Evolutionary conservation across 164 flowering plant species (phyloP).

Genomic region (Annona cherimola): DNA sequence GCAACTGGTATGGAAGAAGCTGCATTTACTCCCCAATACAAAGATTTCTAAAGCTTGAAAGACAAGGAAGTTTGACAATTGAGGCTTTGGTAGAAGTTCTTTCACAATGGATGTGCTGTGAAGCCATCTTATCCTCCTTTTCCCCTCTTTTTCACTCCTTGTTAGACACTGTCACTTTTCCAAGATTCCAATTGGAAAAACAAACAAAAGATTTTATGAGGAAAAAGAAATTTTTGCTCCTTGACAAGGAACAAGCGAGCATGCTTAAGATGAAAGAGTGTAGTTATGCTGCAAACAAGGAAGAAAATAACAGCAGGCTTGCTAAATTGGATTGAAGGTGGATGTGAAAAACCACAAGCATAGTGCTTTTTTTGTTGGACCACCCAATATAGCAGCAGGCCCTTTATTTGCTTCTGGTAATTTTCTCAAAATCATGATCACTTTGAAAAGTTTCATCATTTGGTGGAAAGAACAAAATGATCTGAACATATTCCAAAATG

Average conservation of each 20-base stretch:
- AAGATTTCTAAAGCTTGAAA: not conserved
- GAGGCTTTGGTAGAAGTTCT: not conserved
- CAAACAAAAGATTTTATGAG: constrained; percentile 6
- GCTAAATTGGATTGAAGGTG: not conserved
- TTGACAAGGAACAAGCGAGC: constrained; percentile 19
- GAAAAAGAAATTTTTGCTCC: not conserved
- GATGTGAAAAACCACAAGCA: not conserved
- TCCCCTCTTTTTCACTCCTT: not conserved
- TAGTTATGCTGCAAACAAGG: not conserved
- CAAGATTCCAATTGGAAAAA: constrained; percentile 21
- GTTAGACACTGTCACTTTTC: constrained; percentile 5
- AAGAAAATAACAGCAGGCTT: not conserved
- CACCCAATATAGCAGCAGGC: constrained; percentile 1
- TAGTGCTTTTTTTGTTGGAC: not conserved
- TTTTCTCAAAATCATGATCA: constrained; percentile 30
- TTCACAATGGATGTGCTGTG: not conserved
- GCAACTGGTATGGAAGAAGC: not conserved
- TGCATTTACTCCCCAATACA: not conserved
- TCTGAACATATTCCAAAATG: constrained; percentile 12
- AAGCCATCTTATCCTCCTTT: not conserved
- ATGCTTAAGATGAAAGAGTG: not conserved
- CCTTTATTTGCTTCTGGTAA: constrained; percentile 20
- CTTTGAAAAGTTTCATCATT: constrained; percentile 45
- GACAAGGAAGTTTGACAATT: not conserved
- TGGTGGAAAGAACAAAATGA: constrained; percentile 29